Evolutionary conservation across 306 rosid species (phyloP), one percentile per base, ranked within the genome.

Genomic region (Fragaria iinumae): DNA sequence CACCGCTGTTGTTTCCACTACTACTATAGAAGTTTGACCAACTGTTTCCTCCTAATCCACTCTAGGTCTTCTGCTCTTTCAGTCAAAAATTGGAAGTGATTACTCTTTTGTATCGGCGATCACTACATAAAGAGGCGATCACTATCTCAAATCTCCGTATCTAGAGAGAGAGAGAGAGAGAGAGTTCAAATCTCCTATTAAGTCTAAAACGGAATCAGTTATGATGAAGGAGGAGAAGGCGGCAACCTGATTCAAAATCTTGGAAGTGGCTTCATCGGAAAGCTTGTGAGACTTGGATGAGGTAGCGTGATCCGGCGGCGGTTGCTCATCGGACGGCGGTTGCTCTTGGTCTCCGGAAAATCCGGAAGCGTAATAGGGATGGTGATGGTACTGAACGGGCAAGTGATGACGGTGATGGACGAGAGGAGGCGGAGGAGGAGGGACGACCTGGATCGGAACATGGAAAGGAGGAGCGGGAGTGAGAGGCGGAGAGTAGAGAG

Each of bases 241-340:
- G 9, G 45, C 11, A 43, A 43, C 97, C 98, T 93, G 98, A 82
- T 93, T 93, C 87, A 91, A 76, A 81, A 93, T 86, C 87, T 91
- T 93, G 71, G 77, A 86, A 75, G 84, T 55, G 53, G 91, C 78
- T 29, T 93, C 97, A 57, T 90, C 98, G 32, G 92, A 77, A 76
- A 81, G 90, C 88, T 87, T 93, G 86, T 18, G 71, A 29, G 60
- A 67, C 77, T 90, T 91, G 71, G 83, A 57, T 52, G 84, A 82
- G 64, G 87, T 21, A 12, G 74, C 60, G 48, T 88, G 95, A 81
- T 88, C 96, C 9, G 81, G 36, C 66, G 81, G 90, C 18, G 41
- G 4, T n/a, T 43, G 81, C 34, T 76, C 72, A 3, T 63, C 74
- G 18, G 55, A 17, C 67, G 69, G 70, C 8, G 18, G 52, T n/a